A percentile compares a stretch with the other conserved stretches of the same genome.
phyloP scores from a whole-genome alignment of 257 asterid species.

The Ballota nigra region DNA sequence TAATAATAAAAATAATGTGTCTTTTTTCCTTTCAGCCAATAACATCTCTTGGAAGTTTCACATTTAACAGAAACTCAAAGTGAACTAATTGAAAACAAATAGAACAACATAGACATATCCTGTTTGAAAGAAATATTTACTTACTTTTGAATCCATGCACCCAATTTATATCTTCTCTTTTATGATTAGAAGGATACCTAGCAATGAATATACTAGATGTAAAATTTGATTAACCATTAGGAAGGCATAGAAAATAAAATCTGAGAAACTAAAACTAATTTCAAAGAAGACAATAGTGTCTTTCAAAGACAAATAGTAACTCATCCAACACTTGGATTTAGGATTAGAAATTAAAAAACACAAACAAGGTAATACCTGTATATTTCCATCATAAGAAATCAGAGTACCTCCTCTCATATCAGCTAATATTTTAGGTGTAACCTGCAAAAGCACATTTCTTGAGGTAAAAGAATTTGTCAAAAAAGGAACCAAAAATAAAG shows the following conservation, averaged over 20 bases:
- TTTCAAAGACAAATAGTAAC: not conserved
- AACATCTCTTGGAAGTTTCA: too few species aligned
- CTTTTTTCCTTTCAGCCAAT: not conserved
- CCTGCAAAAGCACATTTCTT: conserved; percentile 52
- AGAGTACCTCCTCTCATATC: conserved; percentile 99
- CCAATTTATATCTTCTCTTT: not conserved
- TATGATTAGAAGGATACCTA: not conserved
- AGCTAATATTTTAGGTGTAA: conserved; percentile 96
- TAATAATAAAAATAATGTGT: not conserved
- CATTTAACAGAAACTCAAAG: too few species aligned
- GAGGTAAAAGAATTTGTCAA: not conserved
- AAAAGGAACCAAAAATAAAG: not conserved
- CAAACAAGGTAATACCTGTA: conserved; percentile 53
- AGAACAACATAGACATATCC: too few species aligned
- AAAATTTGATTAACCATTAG: conserved; percentile 8
- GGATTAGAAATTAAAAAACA: not conserved
- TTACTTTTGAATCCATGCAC: conserved; percentile 8
- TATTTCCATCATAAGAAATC: conserved; percentile 90
- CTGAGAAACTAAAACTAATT: conserved; percentile 1
- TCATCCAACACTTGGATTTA: not conserved
- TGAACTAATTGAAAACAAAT: too few species aligned
- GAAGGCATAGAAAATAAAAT: conserved; percentile 9
- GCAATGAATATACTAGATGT: not conserved
- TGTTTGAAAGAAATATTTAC: not conserved
- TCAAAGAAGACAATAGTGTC: not conserved